Conservation (phyloP, 2,329 filamentous ascomycete species). For the Pseudogymnoascus pannorum region DNA sequence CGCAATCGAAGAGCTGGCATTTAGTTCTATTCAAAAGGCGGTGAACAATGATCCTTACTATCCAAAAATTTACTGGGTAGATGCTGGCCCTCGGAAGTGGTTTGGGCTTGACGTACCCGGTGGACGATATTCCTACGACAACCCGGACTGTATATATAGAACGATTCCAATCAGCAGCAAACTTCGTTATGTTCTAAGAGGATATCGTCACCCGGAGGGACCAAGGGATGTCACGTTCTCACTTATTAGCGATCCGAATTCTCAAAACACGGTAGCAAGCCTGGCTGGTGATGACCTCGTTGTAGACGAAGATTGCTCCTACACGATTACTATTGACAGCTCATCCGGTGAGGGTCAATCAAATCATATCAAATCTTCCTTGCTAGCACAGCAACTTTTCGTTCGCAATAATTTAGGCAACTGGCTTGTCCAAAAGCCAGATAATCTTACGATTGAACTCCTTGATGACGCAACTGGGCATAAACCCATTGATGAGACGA, state of each 20-base stretch:
- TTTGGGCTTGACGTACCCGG: not conserved
- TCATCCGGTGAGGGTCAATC: not conserved
- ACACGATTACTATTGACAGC: not conserved
- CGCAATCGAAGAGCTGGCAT: not conserved
- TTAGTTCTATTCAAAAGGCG: not conserved
- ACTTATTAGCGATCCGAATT: not conserved
- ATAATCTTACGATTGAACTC: conserved; percentile 2
- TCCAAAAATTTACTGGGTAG: not conserved
- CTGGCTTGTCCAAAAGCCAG: not conserved
- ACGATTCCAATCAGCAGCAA: not conserved
- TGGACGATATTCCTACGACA: not conserved
- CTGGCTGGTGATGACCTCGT: not conserved
- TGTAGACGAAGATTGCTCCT: not conserved
- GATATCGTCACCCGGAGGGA: not conserved
- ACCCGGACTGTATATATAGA: conserved; percentile 2
- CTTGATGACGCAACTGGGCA: not conserved
- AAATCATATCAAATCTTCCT: not conserved
- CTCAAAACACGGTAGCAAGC: not conserved
- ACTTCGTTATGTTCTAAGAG: not conserved
- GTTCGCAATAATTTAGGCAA: not conserved
- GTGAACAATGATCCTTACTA: not conserved
- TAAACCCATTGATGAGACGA: not conserved
- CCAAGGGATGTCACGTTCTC: not conserved
- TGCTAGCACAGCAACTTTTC: conserved; percentile 1
- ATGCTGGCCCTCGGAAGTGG: not conserved